A percentile compares a stretch with the other conserved stretches of the same genome.
These are phyloP conservation scores for Tolypocladium sp. DNA, from an alignment of 2,329 filamentous ascomycete genomes.

Conservation along the genomic window DNA sequence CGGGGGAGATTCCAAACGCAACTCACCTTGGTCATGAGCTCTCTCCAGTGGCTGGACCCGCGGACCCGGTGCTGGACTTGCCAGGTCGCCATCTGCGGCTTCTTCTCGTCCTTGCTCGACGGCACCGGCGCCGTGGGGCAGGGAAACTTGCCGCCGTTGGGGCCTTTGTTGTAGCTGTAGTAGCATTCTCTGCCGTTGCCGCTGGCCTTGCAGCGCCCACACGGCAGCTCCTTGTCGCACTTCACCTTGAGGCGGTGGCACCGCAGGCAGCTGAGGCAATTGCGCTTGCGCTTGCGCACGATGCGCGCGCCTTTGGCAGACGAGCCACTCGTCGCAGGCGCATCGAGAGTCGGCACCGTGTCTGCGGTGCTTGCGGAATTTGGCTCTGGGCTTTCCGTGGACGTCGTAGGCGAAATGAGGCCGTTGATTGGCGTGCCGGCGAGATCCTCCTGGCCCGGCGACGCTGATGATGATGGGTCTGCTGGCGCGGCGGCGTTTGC, in stretches of 20 bases:
- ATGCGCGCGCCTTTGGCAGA: slow-evolving; percentile 11
- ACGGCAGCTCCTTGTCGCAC: slow-evolving; percentile 27
- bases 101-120: slow-evolving; percentile 16
- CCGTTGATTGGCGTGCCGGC: slow-evolving; percentile 10
- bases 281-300: slow-evolving; percentile 24
- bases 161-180: slow-evolving; percentile 26
- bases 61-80: slow-evolving; percentile 23
- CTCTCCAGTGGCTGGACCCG: slow-evolving; percentile 25
- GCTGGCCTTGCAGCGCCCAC: slow-evolving; percentile 22
- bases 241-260: slow-evolving; percentile 28
- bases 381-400: slow-evolving; percentile 18
- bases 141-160: slow-evolving; percentile 24
- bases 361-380: slow-evolving; percentile 4
- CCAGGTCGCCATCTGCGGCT: slow-evolving; percentile 20
- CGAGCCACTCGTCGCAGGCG: neutral
- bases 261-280: slow-evolving; percentile 24
- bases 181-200: slow-evolving; percentile 25
- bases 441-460: slow-evolving; percentile 8
- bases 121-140: slow-evolving; percentile 15
- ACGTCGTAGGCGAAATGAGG: slow-evolving; percentile 18
- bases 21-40: slow-evolving; percentile 26
- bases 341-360: slow-evolving; percentile 1
- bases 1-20: slow-evolving; percentile 1
- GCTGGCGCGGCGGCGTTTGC: neutral
- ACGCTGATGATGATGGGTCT: slow-evolving; percentile 6